Evolutionary conservation across 306 rosid species (phyloP).

Genomic region (Acacia crassicarpa): DNA sequence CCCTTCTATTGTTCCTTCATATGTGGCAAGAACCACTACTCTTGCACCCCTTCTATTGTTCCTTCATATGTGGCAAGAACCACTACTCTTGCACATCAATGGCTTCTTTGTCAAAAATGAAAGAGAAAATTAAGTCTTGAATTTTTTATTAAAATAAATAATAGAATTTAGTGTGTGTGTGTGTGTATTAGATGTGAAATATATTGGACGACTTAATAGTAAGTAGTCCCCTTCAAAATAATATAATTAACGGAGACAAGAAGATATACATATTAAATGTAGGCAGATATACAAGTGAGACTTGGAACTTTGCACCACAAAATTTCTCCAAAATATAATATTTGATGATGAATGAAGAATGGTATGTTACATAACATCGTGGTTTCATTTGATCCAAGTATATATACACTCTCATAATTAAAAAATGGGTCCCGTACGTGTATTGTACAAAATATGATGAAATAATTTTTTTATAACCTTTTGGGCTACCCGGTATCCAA

Average conservation of each 20-base stretch:
- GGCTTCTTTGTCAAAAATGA: not conserved
- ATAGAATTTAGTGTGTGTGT: not conserved
- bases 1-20: not conserved
- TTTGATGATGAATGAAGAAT: not conserved
- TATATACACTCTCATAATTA: not conserved
- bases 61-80: not conserved
- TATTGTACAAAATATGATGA: not conserved
- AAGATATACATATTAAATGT: constrained; percentile 23
- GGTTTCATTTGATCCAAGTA: constrained; percentile 33
- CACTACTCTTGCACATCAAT: not conserved
- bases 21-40: no score
- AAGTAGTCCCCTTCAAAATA: not conserved
- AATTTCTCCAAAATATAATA: not conserved
- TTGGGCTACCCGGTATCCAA: no score
- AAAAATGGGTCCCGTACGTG: not conserved
- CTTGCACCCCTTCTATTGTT: not conserved
- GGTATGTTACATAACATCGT: constrained; percentile 26
- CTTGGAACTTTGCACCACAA: constrained; percentile 16
- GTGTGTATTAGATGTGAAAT: not conserved
- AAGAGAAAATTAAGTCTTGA: not conserved
- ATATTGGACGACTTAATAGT: not conserved
- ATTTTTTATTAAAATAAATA: not conserved
- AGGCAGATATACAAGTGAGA: not conserved
- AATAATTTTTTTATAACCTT: no score
- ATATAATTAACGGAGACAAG: constrained; percentile 18